Base-by-base conservation (phyloP, 495 filamentous ascomycete genomes). In the Trichocladium antarcticum region DNA sequence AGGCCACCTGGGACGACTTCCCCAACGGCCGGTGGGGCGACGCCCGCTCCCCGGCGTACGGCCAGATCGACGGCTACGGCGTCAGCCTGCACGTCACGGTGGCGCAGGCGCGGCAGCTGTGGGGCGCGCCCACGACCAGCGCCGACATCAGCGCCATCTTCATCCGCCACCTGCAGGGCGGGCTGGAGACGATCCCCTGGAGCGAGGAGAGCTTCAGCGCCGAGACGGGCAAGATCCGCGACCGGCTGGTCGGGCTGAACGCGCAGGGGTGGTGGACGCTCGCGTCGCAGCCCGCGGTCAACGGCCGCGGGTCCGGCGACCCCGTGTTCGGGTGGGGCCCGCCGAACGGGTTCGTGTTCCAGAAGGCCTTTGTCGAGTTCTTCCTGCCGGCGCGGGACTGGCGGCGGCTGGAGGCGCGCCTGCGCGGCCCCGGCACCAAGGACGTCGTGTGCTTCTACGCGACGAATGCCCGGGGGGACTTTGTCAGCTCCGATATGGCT, bases 1-100 rank as follows among this genome's bases (percentile, higher is more conserved):
- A 96, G 69, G 93, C 93, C 19, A 97, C 92, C 6, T 98, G 92
- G 92, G 92, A 98, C 62, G 92, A 98, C 68, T 98, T 83, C 69
- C 92, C 93, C 45, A 98, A 98, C 73, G 93, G 92, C 21, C 80
- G 92, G 38, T 98, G 90, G 82, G 92, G 92, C 61, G 90, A 96
- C 61, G 87, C 90, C 3, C 75, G 82, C 21, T 89, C 84, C 14
- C 83, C 85, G 2, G 92, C 92, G 0, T 98, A 93, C 65, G 90
- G 92, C 51, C 87, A 94, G 63, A 94, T 95, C 47, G 89, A 95
- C 62, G 89, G 89, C 9, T 95, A 94, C 57, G 89, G 89, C n/a
- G 85, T 88, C 9, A 86, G 80, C 31, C 71, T 97, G 14, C 90
- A 95, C 63, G 82, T 95, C 54, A 80, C 82, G 0, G 74, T 84